Percentiles rank a stretch among this genome's conserved stretches.
These are phyloP conservation scores for Passalora sequoiae DNA, from an alignment of 2,329 filamentous ascomycete genomes.

Conservation along the genomic window DNA sequence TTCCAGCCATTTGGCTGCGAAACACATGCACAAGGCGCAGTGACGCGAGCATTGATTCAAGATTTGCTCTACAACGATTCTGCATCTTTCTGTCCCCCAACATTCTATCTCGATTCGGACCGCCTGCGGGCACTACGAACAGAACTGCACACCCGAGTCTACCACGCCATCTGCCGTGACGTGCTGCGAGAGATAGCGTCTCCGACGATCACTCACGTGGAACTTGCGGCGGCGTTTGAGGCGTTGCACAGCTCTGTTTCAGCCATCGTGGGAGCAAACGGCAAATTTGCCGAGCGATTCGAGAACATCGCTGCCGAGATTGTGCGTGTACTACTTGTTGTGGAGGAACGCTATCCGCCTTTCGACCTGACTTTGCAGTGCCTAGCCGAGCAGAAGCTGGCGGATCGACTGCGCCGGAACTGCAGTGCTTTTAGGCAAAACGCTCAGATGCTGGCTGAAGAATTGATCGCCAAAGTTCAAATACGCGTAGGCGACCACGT, in stretches of 20 bases:
- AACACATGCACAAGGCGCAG: conserved; percentile 24
- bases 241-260: conserved; percentile 32
- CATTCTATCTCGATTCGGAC: conserved; percentile 54
- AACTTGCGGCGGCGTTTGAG: conserved; percentile 25
- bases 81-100: conserved; percentile 48
- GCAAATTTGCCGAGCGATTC: conserved; percentile 38
- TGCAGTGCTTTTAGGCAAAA: conserved; percentile 28
- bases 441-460: conserved; percentile 30
- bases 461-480: conserved; percentile 34
- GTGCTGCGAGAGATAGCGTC: conserved; percentile 41
- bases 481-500: conserved; percentile 32
- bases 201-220: conserved; percentile 25
- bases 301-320: conserved; percentile 45
- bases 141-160: conserved; percentile 52
- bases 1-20: conserved; percentile 8
- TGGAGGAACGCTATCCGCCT: conserved; percentile 29
- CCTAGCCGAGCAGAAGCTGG: conserved; percentile 33
- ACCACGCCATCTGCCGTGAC: conserved; percentile 51
- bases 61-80: conserved; percentile 43
- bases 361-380: conserved; percentile 35
- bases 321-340: conserved; percentile 38
- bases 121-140: conserved; percentile 50
- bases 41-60: conserved; percentile 30
- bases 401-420: conserved; percentile 29
- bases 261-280: conserved; percentile 38